Evolutionary conservation across 441 rosid genomes (phyloP).

Genomic region (Gossypium gossypioides): DNA sequence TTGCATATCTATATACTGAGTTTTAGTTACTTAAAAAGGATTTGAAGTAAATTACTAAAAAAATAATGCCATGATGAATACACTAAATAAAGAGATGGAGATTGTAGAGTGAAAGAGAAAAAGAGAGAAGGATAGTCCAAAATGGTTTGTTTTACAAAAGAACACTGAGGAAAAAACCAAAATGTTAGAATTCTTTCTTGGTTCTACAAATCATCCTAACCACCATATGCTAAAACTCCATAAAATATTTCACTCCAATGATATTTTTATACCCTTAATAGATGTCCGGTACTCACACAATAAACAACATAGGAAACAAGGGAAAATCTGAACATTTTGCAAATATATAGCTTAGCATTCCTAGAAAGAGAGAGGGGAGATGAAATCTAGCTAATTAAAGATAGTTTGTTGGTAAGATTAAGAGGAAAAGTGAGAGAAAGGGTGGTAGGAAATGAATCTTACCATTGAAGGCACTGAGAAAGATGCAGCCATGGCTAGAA

Average conservation of each 20-base stretch:
- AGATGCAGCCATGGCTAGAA: constrained; percentile 77
- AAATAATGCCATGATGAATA: neutral
- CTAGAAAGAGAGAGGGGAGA: neutral
- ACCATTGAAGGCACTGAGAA: constrained; percentile 85
- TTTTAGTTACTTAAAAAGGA: neutral
- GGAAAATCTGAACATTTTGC: neutral
- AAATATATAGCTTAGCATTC: neutral
- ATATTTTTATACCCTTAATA: no score
- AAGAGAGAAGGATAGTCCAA: neutral
- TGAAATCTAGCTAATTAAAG: neutral
- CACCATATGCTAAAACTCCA: neutral
- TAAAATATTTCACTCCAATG: no score
- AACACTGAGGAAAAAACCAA: neutral
- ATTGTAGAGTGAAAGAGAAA: neutral
- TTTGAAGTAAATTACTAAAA: neutral
- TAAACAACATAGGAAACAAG: no score
- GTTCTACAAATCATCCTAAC: neutral
- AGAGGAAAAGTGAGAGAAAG: neutral
- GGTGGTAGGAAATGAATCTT: constrained; percentile 8
- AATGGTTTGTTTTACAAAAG: neutral
- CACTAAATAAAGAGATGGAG: neutral
- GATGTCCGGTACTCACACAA: no score
- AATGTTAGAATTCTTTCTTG: neutral
- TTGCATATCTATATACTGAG: neutral
- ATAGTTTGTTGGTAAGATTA: neutral